These are phyloP conservation scores for Pseudopyricularia javanii DNA, from an alignment of 2,329 filamentous ascomycete genomes.

Conservation along the genomic window DNA sequence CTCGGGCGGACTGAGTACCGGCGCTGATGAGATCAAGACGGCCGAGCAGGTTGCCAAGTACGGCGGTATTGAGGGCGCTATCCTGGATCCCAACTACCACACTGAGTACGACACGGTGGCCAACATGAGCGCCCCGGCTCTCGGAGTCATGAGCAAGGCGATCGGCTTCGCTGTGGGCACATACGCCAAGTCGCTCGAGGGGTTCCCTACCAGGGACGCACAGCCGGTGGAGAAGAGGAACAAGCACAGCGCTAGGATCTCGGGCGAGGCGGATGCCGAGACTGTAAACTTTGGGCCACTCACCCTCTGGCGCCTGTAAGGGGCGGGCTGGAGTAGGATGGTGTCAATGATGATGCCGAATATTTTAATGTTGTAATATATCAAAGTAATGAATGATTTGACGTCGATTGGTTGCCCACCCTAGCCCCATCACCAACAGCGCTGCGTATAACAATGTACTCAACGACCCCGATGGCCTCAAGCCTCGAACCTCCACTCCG, in stretches of 20 bases:
- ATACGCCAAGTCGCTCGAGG: slow-evolving; percentile 31
- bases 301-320: neutral
- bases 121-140: slow-evolving; percentile 40
- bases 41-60: slow-evolving; percentile 44
- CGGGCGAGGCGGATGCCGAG: neutral
- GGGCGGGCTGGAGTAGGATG: neutral
- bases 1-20: slow-evolving; percentile 54
- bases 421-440: neutral
- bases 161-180: slow-evolving; percentile 40
- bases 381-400: no score
- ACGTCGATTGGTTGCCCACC: neutral
- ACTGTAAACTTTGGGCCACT: neutral
- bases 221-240: neutral
- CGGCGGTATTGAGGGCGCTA: slow-evolving; percentile 44
- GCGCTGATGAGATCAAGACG: slow-evolving; percentile 36
- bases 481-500: neutral
- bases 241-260: neutral
- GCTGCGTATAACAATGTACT: neutral
- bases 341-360: neutral
- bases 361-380: neutral
- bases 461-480: neutral
- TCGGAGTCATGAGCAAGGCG: slow-evolving; percentile 39
- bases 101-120: slow-evolving; percentile 29
- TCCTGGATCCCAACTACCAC: slow-evolving; percentile 34
- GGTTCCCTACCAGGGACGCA: neutral